Base-by-base conservation (phyloP, 2,329 filamentous ascomycete species). In the Diaporthe vexans region DNA sequence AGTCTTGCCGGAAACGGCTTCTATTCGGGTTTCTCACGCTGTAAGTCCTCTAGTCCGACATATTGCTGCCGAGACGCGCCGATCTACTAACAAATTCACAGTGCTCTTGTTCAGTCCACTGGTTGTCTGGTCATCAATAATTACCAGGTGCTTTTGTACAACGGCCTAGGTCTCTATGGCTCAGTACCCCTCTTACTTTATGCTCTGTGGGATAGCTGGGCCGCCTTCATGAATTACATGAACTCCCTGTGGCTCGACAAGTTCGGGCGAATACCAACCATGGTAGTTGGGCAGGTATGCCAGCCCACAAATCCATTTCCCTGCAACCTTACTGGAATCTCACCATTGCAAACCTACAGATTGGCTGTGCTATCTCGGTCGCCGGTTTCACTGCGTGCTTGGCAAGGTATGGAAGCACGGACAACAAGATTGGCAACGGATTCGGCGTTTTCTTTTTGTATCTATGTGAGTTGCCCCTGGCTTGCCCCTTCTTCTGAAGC, bases 181-280 rank as follows among this genome's bases (percentile, higher is more conserved):
- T 73, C 48, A n/a, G 46, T 68, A 4, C 73, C 73, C 19, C 71
- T 75, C 1, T 40, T 75, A 4, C 29, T 75, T 6, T 75, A 75
- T 33, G 73, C 58, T 19, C 43, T 70, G 59, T 75, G 68, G 54
- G 73, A 67, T 52, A 59, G 43, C 33, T 75, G 73, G 73, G 73
- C 71, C 3, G 70, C 71, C 2, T 73, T 75, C 54, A 56, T 73
- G 54, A 75, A 75, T 33, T 75, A 58, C 43, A 63, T 57, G 24
- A 57, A 57, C 51, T 57, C 69, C 4, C 29, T 72, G 17, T 72
- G 54, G 54, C 51, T 72, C 24, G 69, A 61, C 56, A 72, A 51
- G 10, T 57, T 72, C 46, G 69, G 69, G 17, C 35, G 69, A 11
- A 29, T 72, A 21, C 26, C 37, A 29, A 61, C 58, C 15, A 61